Evolutionary conservation across 2,329 filamentous ascomycete species (phyloP), one percentile per base, ranked within the genome.

Genomic region (Aureobasidium vineae): DNA sequence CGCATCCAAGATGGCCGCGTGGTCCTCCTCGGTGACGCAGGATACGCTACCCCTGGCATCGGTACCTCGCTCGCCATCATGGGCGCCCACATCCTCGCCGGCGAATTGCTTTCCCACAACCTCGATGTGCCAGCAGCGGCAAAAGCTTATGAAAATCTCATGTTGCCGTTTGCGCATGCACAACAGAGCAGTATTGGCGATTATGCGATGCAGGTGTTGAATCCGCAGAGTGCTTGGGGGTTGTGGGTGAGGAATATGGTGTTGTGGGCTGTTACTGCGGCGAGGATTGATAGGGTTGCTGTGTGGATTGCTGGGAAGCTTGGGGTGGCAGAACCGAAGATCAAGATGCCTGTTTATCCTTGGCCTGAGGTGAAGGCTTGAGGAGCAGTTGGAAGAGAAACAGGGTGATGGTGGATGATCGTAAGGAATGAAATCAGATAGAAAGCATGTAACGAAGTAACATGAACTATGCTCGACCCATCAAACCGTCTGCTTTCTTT

Each of bases 1-100:
- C 71, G 38, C 8, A 73, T 77, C 60, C 69, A 68, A 54, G 75
- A 74, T 38, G 74, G 73, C 15, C 71, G 76, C 11, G 74, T 80
- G 16, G 77, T 76, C 3, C 71, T 80, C 11, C 73, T 80, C 50
- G 78, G 78, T 5, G 79, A 81, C 69, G 78, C 79, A 3, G 79
- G 75, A 1, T 76, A 78, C 67, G 74, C 74, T 4, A 33, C 23
- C n/a, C 63, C 73, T 0, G 79, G 76, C 10, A 69, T 73, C 45
- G 79, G 78, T 0, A 79, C 78, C 1, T 77, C 71, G 2, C 70
- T 70, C 2, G 73, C 74, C 16, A 68, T 80, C 1, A 70, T 75
- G 3, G 78, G 77, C 0, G 83, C 84, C 0, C 88, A 87, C 70
- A 74, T 86, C 2, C 76, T 88, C 4, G 85, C 85, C 0, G 85